These are phyloP conservation scores for Primulina huaijiensis DNA, from an alignment of 257 asterid genomes.

Conservation along the genomic window DNA sequence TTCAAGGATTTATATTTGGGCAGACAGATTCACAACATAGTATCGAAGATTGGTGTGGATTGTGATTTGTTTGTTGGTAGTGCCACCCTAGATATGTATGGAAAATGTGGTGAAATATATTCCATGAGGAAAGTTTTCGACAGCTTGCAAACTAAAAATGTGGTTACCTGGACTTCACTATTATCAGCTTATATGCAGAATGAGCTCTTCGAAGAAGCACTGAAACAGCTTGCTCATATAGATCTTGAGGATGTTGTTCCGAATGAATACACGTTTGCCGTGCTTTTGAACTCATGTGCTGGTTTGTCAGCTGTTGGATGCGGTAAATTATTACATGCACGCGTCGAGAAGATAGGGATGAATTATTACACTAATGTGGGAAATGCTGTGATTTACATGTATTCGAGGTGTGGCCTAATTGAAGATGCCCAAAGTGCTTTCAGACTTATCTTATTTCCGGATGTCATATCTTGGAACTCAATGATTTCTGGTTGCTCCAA, in stretches of 20 bases:
- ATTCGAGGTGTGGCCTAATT: conserved; percentile 61
- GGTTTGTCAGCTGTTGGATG: conserved; percentile 63
- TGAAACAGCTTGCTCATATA: conserved; percentile 59
- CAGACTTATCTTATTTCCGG: conserved; percentile 39
- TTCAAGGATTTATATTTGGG: conserved; percentile 57
- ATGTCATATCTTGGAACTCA: conserved; percentile 69
- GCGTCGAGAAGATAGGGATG: conserved; percentile 56
- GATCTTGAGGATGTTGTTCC: conserved; percentile 47
- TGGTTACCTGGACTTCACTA: conserved; percentile 73
- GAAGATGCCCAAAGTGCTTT: conserved; percentile 53
- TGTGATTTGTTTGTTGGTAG: conserved; percentile 56
- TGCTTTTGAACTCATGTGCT: conserved; percentile 69
- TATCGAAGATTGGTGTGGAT: conserved; percentile 45
- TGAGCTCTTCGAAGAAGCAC: conserved; percentile 69
- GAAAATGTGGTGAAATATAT: conserved; percentile 64
- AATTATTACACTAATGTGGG: conserved; percentile 41
- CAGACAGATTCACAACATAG: conserved; percentile 50
- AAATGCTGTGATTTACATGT: conserved; percentile 71
- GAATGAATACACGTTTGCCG: conserved; percentile 74
- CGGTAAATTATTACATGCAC: conserved; percentile 67
- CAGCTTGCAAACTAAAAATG: conserved; percentile 42
- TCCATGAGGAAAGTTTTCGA: conserved; percentile 43
- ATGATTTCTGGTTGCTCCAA: conserved; percentile 66
- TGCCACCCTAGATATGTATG: conserved; percentile 71
- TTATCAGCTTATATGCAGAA: conserved; percentile 69